A percentile compares a stretch with the other conserved stretches of the same genome.
phyloP scores from a whole-genome alignment of 352 stramenopile species.

The Phytophthora hibernalis region DNA sequence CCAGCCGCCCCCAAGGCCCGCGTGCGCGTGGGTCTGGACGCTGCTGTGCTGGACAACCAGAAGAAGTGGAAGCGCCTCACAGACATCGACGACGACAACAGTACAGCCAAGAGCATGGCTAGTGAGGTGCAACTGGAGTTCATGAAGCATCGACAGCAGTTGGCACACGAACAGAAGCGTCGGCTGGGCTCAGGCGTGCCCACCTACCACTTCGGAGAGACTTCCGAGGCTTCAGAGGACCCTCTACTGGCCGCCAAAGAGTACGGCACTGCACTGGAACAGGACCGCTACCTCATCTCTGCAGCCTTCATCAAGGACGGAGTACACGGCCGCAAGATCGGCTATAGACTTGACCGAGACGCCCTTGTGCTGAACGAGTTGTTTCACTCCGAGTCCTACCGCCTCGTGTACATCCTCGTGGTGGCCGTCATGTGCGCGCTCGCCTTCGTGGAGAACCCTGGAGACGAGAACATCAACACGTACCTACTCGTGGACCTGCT shows the following conservation, averaged over 20 bases:
- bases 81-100: slow-evolving; percentile 83
- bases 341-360: slow-evolving; percentile 74
- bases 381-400: slow-evolving; percentile 81
- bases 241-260: slow-evolving; percentile 37
- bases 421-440: slow-evolving; percentile 67
- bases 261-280: slow-evolving; percentile 45
- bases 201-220: slow-evolving; percentile 47
- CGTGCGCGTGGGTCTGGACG: slow-evolving; percentile 69
- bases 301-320: slow-evolving; percentile 84
- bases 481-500: slow-evolving; percentile 72
- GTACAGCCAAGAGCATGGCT: slow-evolving; percentile 85
- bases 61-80: slow-evolving; percentile 84
- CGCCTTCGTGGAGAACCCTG: slow-evolving; percentile 71
- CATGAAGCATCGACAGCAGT: slow-evolving; percentile 61
- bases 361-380: slow-evolving; percentile 73
- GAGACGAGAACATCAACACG: slow-evolving; percentile 53
- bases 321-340: slow-evolving; percentile 86
- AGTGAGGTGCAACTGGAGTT: slow-evolving; percentile 81
- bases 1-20: slow-evolving; percentile 36
- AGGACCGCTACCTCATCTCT: slow-evolving; percentile 80
- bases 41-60: slow-evolving; percentile 76
- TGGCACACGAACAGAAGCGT: slow-evolving; percentile 50
- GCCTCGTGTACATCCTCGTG: slow-evolving; percentile 75
- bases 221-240: slow-evolving; percentile 35
- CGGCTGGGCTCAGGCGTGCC: slow-evolving; percentile 44